Evolutionary conservation across 257 asterid genomes (phyloP).

Genomic region (Primulina eburnea): DNA sequence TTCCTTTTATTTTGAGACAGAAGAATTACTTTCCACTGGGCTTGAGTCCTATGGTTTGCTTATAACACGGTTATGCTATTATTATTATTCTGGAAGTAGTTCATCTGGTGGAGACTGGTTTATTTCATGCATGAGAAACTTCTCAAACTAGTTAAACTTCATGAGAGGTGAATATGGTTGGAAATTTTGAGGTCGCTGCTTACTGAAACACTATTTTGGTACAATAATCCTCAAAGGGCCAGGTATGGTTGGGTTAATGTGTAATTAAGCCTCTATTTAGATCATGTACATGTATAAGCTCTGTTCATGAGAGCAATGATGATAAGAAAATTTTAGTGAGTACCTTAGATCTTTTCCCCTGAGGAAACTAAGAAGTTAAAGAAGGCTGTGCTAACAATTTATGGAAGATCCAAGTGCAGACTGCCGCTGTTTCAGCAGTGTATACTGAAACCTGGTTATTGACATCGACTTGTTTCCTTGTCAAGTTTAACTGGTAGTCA

Average conservation of each 20-base stretch:
- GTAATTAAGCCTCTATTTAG: not conserved
- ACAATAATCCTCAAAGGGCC: slow-evolving; percentile 5
- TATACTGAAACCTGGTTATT: slow-evolving; percentile 22
- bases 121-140: slow-evolving; percentile 1
- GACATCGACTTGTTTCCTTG: slow-evolving; percentile 32
- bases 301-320: slow-evolving; percentile 1
- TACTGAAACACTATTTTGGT: slow-evolving; percentile 9
- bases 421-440: slow-evolving; percentile 25
- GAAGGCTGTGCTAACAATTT: slow-evolving; percentile 26
- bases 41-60: slow-evolving; percentile 17
- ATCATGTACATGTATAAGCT: slow-evolving; percentile 6
- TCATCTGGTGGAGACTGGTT: slow-evolving; percentile 21
- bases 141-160: slow-evolving; percentile 8
- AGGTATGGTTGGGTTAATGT: slow-evolving; percentile 22
- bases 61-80: slow-evolving; percentile 3
- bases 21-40: not conserved
- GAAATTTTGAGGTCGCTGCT: slow-evolving; percentile 1
- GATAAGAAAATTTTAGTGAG: slow-evolving; percentile 14
- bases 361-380: slow-evolving; percentile 21
- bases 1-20: slow-evolving; percentile 7
- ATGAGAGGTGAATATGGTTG: slow-evolving; percentile 9
- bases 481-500: slow-evolving; percentile 43
- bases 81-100: slow-evolving; percentile 9
- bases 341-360: slow-evolving; percentile 12
- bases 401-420: slow-evolving; percentile 18